Percentiles rank a stretch among this genome's conserved stretches.
Evolutionary conservation across 805 yeast genomes (phyloP).

Genomic region (Starmerella bombicola): DNA sequence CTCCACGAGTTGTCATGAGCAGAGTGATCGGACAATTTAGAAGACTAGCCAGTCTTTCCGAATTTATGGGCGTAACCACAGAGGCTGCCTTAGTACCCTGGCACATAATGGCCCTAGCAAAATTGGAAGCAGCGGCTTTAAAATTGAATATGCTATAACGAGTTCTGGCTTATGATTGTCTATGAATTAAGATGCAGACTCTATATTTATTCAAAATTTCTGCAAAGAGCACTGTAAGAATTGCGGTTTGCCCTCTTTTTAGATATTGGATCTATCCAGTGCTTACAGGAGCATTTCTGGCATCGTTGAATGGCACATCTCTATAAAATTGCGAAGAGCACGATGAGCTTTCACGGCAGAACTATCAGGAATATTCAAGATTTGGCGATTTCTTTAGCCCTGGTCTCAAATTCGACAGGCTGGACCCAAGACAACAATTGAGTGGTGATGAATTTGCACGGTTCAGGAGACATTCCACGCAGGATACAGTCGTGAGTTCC

Average conservation of each 20-base stretch:
- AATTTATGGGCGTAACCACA: conserved; percentile 27
- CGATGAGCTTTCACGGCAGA: too few species aligned
- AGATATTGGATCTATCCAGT: too few species aligned
- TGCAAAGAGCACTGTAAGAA: too few species aligned
- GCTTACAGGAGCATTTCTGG: too few species aligned
- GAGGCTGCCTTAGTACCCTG: conserved; percentile 29
- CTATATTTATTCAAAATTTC: too few species aligned
- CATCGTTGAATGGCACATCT: too few species aligned
- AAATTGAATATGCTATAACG: conserved; percentile 11
- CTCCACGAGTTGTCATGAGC: conserved; percentile 23
- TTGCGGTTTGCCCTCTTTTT: too few species aligned
- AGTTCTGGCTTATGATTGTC: background rate
- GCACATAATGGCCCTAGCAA: conserved; percentile 27
- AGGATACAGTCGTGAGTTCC: conserved; percentile 22
- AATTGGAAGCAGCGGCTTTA: conserved; percentile 15
- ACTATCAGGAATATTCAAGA: too few species aligned
- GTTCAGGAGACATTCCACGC: conserved; percentile 15
- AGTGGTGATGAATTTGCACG: conserved; percentile 9
- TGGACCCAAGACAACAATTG: conserved; percentile 9
- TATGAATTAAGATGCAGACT: too few species aligned
- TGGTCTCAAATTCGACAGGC: too few species aligned
- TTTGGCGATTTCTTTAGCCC: too few species aligned
- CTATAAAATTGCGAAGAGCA: too few species aligned
- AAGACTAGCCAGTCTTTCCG: conserved; percentile 29
- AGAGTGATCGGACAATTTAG: conserved; percentile 30